Base-by-base conservation (phyloP, 179 eudicot species). In the Nepenthes alata region DNA sequence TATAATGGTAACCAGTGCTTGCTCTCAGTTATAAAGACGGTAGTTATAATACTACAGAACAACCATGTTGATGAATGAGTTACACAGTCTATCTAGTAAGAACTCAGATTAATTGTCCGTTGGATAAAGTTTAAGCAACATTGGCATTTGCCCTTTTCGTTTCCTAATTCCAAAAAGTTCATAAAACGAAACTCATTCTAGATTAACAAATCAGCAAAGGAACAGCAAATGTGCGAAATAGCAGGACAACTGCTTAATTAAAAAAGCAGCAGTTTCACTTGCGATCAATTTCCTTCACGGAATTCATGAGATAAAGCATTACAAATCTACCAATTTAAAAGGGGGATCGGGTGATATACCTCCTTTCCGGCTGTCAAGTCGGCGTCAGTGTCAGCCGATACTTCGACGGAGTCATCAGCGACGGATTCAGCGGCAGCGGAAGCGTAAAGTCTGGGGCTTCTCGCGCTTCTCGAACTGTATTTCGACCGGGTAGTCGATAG, bases 401-500 rank as follows among this genome's bases (percentile, higher is more conserved):
- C 72, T 0, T 50, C 67, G n/a, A 67, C 14, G 35, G 65, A 11
- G 58, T 65, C 58, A 58, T 58, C 74, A 35, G 78, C 53, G 39
- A 70, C 51, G 13, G 77, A 58, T 58, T 80, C 75, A 59, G 80
- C 47, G 8, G 75, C 57, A 35, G 85, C 50, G 37, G 70, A 63
- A n/a, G 74, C 73, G 37, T 59, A 64, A 55, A 71, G 44, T 7
- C 25, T 25, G 25, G 25, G 25, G 25, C 11, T 41, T 47, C 55
- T 62, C 37, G 25, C 36, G 2, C 49, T 0, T 34, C 36, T 55
- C 10, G 6, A 36, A 4, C 55, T 49, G 41, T 47, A 35, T 50
- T 37, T 65, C 61, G 58, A 65, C 3, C 44, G 44, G 14, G 74
- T 59, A 6, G 63, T 61, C 61, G 74, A 47, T 14, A 61, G 57